Conservation (phyloP, 2,329 filamentous ascomycete genomes). For the Paecilomyces niveus region DNA sequence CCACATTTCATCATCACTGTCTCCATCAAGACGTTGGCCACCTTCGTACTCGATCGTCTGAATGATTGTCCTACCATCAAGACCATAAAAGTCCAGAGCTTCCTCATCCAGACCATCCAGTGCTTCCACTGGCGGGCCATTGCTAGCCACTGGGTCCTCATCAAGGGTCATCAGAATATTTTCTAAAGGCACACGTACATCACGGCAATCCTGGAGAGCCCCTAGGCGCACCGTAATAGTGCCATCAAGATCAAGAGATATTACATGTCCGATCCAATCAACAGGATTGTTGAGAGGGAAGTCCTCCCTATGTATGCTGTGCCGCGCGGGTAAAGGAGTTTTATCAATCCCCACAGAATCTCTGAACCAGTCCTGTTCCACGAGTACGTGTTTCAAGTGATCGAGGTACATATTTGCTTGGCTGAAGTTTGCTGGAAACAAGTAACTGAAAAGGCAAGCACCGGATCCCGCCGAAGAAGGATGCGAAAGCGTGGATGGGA, state of each 20-base stretch:
- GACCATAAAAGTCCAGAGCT: constrained; percentile 6
- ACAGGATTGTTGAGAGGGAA: constrained; percentile 6
- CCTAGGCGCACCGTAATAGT: constrained; percentile 48
- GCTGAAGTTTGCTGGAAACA: constrained; percentile 8
- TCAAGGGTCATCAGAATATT: constrained; percentile 40
- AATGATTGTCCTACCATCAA: constrained; percentile 18
- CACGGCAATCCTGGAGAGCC: constrained; percentile 40
- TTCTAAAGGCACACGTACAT: constrained; percentile 45
- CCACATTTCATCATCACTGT: constrained; percentile 36
- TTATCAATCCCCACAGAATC: constrained; percentile 9
- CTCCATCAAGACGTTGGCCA: constrained; percentile 34
- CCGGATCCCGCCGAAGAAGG: constrained; percentile 3
- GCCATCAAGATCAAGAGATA: constrained; percentile 49
- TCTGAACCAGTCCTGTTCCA: constrained; percentile 14
- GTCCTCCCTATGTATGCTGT: constrained; percentile 12
- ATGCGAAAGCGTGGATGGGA: constrained; percentile 1
- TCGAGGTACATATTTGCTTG: constrained; percentile 10
- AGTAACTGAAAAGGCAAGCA: constrained; percentile 9
- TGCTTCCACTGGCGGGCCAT: background rate
- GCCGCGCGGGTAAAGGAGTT: constrained; percentile 9
- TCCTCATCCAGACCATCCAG: constrained; percentile 15
- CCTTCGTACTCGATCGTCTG: constrained; percentile 38
- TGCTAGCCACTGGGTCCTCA: constrained; percentile 13
- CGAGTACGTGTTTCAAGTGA: constrained; percentile 10
- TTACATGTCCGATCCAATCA: constrained; percentile 52